These are phyloP conservation scores for Podila verticillata DNA, from an alignment of 192 early-diverging fungal genomes.

Conservation along the genomic window DNA sequence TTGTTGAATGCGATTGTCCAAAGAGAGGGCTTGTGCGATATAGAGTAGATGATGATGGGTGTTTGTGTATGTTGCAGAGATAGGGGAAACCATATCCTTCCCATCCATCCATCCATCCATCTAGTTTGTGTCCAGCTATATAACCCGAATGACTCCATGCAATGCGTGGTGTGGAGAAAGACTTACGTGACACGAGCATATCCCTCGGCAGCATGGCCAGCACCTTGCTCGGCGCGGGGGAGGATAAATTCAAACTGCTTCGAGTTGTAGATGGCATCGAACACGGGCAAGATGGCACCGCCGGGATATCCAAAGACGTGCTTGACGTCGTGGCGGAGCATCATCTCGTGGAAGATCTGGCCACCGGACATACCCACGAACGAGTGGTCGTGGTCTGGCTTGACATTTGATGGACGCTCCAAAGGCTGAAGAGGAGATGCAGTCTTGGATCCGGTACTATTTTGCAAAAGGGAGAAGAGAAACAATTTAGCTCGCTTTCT, in stretches of 20 bases:
- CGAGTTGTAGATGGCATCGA: conserved; percentile 97
- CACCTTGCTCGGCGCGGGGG: conserved; percentile 97
- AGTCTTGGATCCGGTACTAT: conserved; percentile 4
- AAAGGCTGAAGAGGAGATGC: conserved; percentile 35
- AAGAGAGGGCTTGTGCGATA: neutral
- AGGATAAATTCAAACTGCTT: conserved; percentile 97
- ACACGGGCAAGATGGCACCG: conserved; percentile 97
- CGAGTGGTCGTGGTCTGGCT: conserved; percentile 74
- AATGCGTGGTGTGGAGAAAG: neutral
- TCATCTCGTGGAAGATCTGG: conserved; percentile 99
- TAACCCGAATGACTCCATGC: too few relatives aligned
- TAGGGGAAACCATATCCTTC: conserved; percentile 33
- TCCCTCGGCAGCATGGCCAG: conserved; percentile 98
- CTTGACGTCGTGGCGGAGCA: conserved; percentile 92
- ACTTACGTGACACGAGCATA: conserved; percentile 89
- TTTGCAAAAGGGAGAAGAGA: neutral
- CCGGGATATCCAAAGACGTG: conserved; percentile 98
- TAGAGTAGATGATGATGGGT: too few relatives aligned
- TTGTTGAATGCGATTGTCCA: neutral
- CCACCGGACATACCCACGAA: conserved; percentile 98
- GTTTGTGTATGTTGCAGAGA: neutral
- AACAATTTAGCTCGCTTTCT: neutral
- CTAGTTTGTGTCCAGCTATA: neutral
- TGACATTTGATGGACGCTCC: conserved; percentile 5
- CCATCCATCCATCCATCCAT: neutral